Evolutionary conservation across 139 green algal species (phyloP).

Genomic region (Haematococcus lacustris): DNA sequence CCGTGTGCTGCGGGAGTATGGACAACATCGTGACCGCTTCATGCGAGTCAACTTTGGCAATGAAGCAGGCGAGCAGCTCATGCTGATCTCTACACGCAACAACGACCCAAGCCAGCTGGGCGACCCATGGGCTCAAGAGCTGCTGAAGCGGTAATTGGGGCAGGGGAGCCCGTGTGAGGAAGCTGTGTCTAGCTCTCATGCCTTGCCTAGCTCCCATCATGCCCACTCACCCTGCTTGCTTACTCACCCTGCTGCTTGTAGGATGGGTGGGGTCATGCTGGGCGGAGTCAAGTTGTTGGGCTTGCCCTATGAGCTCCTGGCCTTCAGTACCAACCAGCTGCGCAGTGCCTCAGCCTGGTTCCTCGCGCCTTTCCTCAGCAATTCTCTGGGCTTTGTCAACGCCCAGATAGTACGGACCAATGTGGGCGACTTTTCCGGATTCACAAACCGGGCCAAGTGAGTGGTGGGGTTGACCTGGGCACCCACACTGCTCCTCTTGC

Average conservation of each 20-base stretch:
- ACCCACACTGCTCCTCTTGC: no score
- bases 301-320: background rate
- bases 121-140: background rate
- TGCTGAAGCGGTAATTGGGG: background rate
- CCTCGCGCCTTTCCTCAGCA: background rate
- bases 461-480: no score
- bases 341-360: background rate
- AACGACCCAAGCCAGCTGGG: background rate
- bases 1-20: slow-evolving; percentile 5
- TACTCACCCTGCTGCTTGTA: no score
- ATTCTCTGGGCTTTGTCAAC: background rate
- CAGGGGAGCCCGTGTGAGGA: no score
- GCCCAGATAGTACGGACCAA: background rate
- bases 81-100: background rate
- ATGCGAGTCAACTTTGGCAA: background rate
- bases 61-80: background rate
- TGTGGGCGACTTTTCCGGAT: background rate
- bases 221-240: no score
- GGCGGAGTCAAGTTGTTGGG: background rate
- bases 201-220: no score
- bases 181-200: no score
- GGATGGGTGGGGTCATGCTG: background rate
- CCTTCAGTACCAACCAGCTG: slow-evolving; percentile 6
- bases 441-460: background rate
- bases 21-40: background rate